Base-by-base conservation (phyloP, 345 rosid genomes). In the Sonneratia caseolaris region DNA sequence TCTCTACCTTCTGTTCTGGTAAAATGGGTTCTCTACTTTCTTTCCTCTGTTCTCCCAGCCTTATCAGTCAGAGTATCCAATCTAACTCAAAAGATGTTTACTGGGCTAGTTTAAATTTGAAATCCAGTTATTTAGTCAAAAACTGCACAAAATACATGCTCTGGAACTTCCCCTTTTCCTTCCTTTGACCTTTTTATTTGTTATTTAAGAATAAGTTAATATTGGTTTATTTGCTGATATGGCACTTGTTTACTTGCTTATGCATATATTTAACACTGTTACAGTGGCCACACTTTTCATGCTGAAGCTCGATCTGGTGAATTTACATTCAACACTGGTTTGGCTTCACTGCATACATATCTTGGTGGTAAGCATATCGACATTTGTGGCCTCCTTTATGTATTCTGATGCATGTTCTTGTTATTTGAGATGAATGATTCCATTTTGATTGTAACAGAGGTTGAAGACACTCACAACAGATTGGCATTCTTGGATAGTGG, bases 301-400 rank as follows among this genome's bases (percentile, higher is more conserved):
- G 73, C 62, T 49, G 72, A 68, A 9, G 37, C 62, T 36, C 53
- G 83, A 68, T 71, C 78, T 68, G 79, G 71, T 78, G 93, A 79
- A 66, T 75, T 76, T 75, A 80, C 87, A 38, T 95, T 90, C 80
- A 81, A 95, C 76, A 82, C 97, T 18, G 61, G 83, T 74, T 79
- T 92, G 92, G 89, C 97, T 79, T 88, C 97, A 18, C 64, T 92
- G 71, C 99, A 95, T 80, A 82, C 92, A 0, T 95, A 95, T 83
- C 92, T 95, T 27, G 99, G 98, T 1, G 97, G 99, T 95, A 84
- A 77, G 88, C 48, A 59, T 49, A 37, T 68, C 35, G 24, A 70
- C 4, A 38, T 6, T 19, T 45, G 18, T 7, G 48, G 13, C 22
- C 16, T 40, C 35, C 49, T 19, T 47, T 51, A 18, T 27, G 0